phyloP scores from a whole-genome alignment of 2,329 filamentous ascomycete species.

The Penicillium brevicompactum region DNA sequence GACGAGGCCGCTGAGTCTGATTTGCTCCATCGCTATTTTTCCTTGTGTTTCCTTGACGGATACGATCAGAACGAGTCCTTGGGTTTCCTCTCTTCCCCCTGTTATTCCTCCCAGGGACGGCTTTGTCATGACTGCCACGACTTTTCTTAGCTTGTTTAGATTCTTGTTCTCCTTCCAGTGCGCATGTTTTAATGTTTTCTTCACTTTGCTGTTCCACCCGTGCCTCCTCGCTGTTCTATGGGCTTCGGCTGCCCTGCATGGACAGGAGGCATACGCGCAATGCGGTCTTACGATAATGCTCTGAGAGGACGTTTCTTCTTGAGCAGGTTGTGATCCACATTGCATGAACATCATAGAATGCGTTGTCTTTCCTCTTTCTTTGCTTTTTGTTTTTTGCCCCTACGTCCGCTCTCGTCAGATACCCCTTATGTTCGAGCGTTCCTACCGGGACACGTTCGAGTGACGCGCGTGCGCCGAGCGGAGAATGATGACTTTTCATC shows the following conservation, averaged over 20 bases:
- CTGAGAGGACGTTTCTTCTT: slow-evolving; percentile 26
- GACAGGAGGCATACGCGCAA: slow-evolving; percentile 44
- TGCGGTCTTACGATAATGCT: slow-evolving; percentile 37
- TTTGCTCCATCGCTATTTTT: slow-evolving; percentile 38
- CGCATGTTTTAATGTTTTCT: slow-evolving; percentile 20
- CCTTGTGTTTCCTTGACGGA: slow-evolving; percentile 37
- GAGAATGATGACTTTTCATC: slow-evolving; percentile 37
- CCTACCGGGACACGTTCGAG: slow-evolving; percentile 39
- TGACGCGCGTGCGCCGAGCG: slow-evolving; percentile 42
- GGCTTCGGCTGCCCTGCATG: slow-evolving; percentile 37
- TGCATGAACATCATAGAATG: slow-evolving; percentile 56
- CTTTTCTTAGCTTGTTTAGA: slow-evolving; percentile 35
- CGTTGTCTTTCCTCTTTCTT: slow-evolving; percentile 51
- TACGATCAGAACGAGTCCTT: slow-evolving; percentile 44
- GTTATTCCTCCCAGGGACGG: slow-evolving; percentile 37
- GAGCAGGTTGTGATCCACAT: slow-evolving; percentile 38
- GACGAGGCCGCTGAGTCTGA: slow-evolving; percentile 44
- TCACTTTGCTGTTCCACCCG: slow-evolving; percentile 19
- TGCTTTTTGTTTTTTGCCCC: slow-evolving; percentile 42
- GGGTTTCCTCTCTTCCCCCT: slow-evolving; percentile 27
- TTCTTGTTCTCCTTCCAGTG: slow-evolving; percentile 8
- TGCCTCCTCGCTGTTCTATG: slow-evolving; percentile 18
- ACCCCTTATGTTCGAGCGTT: slow-evolving; percentile 49
- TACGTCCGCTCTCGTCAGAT: slow-evolving; percentile 50
- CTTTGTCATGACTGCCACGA: slow-evolving; percentile 51